A percentile compares a stretch with the other conserved stretches of the same genome.
Evolutionary conservation across 1,139 yeast genomes (phyloP).

Genomic region (Saccharomycopsis hybrid): DNA sequence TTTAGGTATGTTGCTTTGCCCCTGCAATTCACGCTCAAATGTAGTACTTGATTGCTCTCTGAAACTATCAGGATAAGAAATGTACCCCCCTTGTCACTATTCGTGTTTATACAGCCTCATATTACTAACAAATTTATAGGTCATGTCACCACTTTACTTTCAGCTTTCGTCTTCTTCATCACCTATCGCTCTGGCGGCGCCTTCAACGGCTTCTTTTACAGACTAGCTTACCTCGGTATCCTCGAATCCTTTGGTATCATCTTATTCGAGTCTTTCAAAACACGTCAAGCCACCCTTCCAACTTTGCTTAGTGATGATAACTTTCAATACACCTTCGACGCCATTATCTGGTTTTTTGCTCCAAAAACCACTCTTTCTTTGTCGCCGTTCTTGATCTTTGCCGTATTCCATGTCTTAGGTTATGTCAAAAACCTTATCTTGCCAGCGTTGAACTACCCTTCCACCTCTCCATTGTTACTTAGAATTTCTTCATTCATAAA

Average conservation of each 20-base stretch:
- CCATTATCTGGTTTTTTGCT: constrained; percentile 50
- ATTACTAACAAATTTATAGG: no score
- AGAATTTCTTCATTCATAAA: constrained; percentile 49
- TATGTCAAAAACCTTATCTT: constrained; percentile 60
- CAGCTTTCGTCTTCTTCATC: constrained; percentile 48
- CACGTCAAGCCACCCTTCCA: constrained; percentile 26
- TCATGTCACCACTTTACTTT: constrained; percentile 58
- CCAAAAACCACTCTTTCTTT: constrained; percentile 49
- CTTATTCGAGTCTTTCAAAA: constrained; percentile 45
- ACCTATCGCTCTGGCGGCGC: constrained; percentile 35
- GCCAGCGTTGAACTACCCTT: constrained; percentile 41
- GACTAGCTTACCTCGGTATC: constrained; percentile 56
- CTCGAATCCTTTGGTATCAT: constrained; percentile 74
- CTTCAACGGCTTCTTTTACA: constrained; percentile 46
- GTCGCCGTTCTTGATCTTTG: constrained; percentile 61
- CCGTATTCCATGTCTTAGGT: constrained; percentile 66
- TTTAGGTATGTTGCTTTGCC: no score
- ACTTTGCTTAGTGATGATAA: constrained; percentile 52
- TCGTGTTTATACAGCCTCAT: no score
- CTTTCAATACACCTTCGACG: constrained; percentile 55
- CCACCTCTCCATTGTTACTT: constrained; percentile 32
- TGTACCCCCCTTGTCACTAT: no score
- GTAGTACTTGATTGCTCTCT: no score
- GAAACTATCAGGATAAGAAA: no score
- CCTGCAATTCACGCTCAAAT: no score